phyloP scores from a whole-genome alignment of 2,329 filamentous ascomycete genomes.

The Colletotrichum tofieldiae region DNA sequence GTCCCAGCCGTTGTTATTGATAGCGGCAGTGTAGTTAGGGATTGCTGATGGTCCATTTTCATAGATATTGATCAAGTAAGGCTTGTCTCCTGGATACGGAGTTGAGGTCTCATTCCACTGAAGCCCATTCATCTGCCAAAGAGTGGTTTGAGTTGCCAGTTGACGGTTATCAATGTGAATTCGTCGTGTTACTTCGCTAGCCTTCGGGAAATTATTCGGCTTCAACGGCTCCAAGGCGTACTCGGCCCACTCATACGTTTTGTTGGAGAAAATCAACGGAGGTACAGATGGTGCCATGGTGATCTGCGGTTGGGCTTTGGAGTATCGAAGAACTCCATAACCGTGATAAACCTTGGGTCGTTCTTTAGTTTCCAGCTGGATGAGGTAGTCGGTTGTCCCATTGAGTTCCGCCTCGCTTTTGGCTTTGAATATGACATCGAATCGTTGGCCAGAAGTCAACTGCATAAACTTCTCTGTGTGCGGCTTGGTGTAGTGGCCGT shows the following conservation, averaged over 20 bases:
- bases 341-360: conserved; percentile 61
- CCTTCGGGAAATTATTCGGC: conserved; percentile 54
- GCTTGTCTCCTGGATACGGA: conserved; percentile 46
- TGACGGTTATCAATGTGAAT: conserved; percentile 58
- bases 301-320: conserved; percentile 24
- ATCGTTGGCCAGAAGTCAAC: conserved; percentile 73
- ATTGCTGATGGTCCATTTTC: conserved; percentile 57
- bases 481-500: conserved; percentile 69
- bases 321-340: conserved; percentile 66
- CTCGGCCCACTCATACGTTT: conserved; percentile 59
- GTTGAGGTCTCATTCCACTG: conserved; percentile 59
- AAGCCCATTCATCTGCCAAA: conserved; percentile 55
- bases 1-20: conserved; percentile 69
- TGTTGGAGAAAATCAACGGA: conserved; percentile 52
- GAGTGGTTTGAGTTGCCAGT: neutral
- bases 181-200: conserved; percentile 65
- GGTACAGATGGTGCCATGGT: conserved; percentile 38
- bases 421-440: conserved; percentile 68
- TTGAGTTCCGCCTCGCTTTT: conserved; percentile 64
- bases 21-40: conserved; percentile 67
- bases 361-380: conserved; percentile 67
- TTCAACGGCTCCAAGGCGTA: conserved; percentile 60
- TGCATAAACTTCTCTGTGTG: conserved; percentile 66
- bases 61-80: conserved; percentile 70
- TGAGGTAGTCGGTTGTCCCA: conserved; percentile 56